phyloP scores from a whole-genome alignment of 495 filamentous ascomycete genomes.

The Elasticomyces elasticus region DNA sequence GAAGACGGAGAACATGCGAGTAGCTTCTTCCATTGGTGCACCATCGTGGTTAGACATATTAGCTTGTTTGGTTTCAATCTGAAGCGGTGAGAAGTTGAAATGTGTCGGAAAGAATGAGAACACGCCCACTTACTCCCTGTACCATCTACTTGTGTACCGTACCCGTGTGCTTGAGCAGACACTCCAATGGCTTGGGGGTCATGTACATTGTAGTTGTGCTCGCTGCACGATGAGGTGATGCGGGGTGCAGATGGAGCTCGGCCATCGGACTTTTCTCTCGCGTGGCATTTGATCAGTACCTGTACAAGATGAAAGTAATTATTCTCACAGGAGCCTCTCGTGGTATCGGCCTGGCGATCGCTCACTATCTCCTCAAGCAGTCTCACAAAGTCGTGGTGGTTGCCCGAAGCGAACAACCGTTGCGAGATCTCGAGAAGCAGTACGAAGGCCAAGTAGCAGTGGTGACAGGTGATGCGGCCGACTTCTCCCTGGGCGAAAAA shows the following conservation, averaged over 20 bases:
- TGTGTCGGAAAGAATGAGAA: constrained; percentile 7
- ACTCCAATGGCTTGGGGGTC: too few species aligned
- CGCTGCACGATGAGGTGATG: too few species aligned
- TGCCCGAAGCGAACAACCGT: constrained; percentile 55
- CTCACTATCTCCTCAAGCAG: constrained; percentile 57
- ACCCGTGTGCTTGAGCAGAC: too few species aligned
- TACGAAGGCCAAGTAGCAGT: constrained; percentile 58
- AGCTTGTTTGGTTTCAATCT: too few species aligned
- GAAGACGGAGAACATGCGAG: constrained; percentile 15
- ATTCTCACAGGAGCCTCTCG: constrained; percentile 55
- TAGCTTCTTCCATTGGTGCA: not conserved
- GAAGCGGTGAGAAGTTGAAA: too few species aligned
- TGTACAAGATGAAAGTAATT: constrained; percentile 40
- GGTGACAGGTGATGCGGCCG: constrained; percentile 65
- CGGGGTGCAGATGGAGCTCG: too few species aligned
- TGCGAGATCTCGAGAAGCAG: constrained; percentile 55
- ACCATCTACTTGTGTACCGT: not conserved
- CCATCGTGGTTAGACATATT: not conserved
- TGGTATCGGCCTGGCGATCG: constrained; percentile 76
- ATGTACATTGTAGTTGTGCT: too few species aligned
- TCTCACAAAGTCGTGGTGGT: constrained; percentile 60
- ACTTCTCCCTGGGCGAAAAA: constrained; percentile 50
- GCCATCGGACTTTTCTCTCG: too few species aligned
- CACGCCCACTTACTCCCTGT: not conserved
- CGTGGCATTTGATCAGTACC: too few species aligned